phyloP scores from a whole-genome alignment of 306 rosid genomes.

The Fragaria iinumae region DNA sequence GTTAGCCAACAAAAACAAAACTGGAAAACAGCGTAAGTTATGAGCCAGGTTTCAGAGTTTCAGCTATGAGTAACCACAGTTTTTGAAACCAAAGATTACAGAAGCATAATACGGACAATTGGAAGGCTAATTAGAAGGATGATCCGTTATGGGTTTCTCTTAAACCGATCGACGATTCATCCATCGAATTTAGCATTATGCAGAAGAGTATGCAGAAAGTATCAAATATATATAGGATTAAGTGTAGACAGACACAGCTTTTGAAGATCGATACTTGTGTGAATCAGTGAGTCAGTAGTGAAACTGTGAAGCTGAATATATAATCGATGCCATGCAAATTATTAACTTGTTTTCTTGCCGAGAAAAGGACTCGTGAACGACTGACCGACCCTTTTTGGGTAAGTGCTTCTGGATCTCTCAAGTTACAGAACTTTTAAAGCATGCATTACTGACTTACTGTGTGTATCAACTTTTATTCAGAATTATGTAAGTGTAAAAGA shows the following conservation, averaged over 20 bases:
- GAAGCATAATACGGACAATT: not conserved
- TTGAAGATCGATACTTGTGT: constrained; percentile 15
- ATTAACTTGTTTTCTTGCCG: constrained; percentile 12
- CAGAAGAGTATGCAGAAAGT: not conserved
- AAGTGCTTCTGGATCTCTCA: not conserved
- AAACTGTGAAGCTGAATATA: not conserved
- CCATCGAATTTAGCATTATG: not conserved
- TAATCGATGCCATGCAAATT: too few species aligned
- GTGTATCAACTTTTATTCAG: not conserved
- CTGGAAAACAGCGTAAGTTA: too few species aligned
- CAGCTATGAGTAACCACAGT: not conserved
- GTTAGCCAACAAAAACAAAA: not conserved
- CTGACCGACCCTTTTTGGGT: not conserved
- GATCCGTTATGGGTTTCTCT: not conserved
- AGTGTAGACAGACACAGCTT: constrained; percentile 21
- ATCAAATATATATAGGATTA: not conserved
- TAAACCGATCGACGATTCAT: not conserved
- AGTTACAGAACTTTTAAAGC: not conserved
- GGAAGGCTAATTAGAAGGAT: not conserved
- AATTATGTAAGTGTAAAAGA: not conserved
- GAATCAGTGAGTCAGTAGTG: constrained; percentile 16
- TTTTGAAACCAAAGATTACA: not conserved
- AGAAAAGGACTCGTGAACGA: constrained; percentile 31
- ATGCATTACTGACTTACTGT: not conserved
- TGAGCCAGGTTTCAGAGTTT: not conserved